Conservation (phyloP, 2,329 filamentous ascomycete genomes). For the Mariannaea elegans region DNA sequence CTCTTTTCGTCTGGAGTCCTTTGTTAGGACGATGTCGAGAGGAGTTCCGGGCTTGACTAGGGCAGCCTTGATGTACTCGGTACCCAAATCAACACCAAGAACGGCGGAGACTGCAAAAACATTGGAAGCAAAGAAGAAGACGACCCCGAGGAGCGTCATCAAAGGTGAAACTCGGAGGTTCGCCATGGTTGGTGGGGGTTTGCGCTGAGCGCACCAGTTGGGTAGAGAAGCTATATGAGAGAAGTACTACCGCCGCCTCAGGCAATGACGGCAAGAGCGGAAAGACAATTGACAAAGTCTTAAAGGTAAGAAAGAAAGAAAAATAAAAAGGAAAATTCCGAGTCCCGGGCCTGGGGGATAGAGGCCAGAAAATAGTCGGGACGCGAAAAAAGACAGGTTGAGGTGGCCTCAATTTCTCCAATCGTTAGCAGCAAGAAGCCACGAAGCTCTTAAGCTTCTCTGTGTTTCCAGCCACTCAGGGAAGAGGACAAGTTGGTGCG, state of each 20-base stretch:
- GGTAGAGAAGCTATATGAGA: slow-evolving; percentile 16
- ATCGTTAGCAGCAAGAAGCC: slow-evolving; percentile 39
- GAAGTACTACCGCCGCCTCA: slow-evolving; percentile 22
- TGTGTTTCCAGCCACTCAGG: slow-evolving; percentile 34
- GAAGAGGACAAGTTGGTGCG: slow-evolving; percentile 51
- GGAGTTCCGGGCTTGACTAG: slow-evolving; percentile 97
- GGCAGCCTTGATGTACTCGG: slow-evolving; percentile 95
- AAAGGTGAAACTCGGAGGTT: slow-evolving; percentile 46
- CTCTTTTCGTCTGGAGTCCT: slow-evolving; percentile 97
- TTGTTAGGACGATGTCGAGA: slow-evolving; percentile 96
- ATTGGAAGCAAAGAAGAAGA: slow-evolving; percentile 51
- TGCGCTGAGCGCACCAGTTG: slow-evolving; percentile 34
- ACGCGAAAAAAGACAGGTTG: slow-evolving; percentile 37
- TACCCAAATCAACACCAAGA: slow-evolving; percentile 91
- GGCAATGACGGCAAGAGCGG: slow-evolving; percentile 7
- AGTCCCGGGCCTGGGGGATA: slow-evolving; percentile 24
- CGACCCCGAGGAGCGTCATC: slow-evolving; percentile 49
- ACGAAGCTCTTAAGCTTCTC: slow-evolving; percentile 38
- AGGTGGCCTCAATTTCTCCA: slow-evolving; percentile 48
- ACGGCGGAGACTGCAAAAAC: slow-evolving; percentile 74
- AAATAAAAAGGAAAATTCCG: neutral
- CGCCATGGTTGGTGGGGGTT: slow-evolving; percentile 46
- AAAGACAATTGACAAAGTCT: slow-evolving; percentile 33
- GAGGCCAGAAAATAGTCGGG: slow-evolving; percentile 22
- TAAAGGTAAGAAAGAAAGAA: slow-evolving; percentile 6